Percentiles rank a stretch among this genome's conserved stretches.
Conservation (phyloP, 441 rosid genomes). For the Francoa sonchifolia region DNA sequence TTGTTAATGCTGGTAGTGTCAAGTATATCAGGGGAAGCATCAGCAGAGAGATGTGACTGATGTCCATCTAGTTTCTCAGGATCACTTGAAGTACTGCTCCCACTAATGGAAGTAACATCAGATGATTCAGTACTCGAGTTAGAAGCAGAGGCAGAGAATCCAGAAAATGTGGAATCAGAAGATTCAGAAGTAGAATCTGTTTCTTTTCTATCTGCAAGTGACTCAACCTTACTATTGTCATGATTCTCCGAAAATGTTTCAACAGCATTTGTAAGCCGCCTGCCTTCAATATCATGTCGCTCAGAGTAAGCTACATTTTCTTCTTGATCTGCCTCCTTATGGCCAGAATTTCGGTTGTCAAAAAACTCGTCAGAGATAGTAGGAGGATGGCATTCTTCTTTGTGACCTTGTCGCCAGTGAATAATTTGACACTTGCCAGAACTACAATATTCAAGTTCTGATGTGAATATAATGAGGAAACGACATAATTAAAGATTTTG, state of each 20-base stretch:
- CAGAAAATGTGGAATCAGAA: constrained; percentile 52
- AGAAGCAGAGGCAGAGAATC: constrained; percentile 55
- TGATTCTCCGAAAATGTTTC: constrained; percentile 18
- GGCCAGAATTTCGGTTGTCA: constrained; percentile 25
- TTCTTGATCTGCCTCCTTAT: constrained; percentile 18
- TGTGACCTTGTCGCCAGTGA: constrained; percentile 97
- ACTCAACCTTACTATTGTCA: constrained; percentile 28
- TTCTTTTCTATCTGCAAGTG: constrained; percentile 29
- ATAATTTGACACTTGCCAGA: constrained; percentile 83
- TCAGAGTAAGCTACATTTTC: constrained; percentile 12
- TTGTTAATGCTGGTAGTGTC: constrained; percentile 22
- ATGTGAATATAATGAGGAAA: constrained; percentile 10
- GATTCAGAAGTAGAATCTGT: constrained; percentile 39
- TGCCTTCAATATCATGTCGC: constrained; percentile 18
- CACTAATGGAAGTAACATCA: constrained; percentile 57
- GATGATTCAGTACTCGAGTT: constrained; percentile 35
- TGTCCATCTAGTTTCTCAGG: constrained; percentile 33
- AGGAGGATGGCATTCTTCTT: constrained; percentile 66
- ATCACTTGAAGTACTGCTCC: constrained; percentile 53
- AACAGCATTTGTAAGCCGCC: constrained; percentile 18
- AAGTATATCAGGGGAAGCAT: constrained; percentile 19
- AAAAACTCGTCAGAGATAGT: constrained; percentile 13
- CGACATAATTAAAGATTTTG: background rate
- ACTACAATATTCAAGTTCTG: constrained; percentile 28
- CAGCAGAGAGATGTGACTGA: constrained; percentile 23